These are phyloP conservation scores for Kodamaea neixiangensis DNA, from an alignment of 805 yeast species.

Conservation along the genomic window DNA sequence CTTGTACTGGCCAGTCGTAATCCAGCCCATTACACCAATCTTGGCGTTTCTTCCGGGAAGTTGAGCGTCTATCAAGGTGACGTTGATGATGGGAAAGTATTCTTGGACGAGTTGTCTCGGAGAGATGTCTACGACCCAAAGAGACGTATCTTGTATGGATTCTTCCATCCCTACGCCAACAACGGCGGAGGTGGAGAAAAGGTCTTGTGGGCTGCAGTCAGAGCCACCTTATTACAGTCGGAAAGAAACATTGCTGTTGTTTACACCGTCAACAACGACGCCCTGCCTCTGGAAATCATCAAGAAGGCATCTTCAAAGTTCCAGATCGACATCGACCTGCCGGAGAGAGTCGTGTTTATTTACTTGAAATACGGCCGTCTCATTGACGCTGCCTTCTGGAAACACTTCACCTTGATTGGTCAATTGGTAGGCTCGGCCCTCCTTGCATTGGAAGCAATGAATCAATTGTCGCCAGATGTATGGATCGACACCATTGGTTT, in stretches of 20 bases:
- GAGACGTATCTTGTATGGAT: slow-evolving; percentile 64
- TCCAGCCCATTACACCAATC: slow-evolving; percentile 44
- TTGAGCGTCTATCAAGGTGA: slow-evolving; percentile 35
- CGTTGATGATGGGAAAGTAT: slow-evolving; percentile 20
- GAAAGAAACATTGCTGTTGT: slow-evolving; percentile 59
- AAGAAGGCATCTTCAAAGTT: slow-evolving; percentile 57
- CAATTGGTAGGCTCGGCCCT: slow-evolving; percentile 82
- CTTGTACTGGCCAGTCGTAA: slow-evolving; percentile 35
- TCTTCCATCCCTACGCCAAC: slow-evolving; percentile 92
- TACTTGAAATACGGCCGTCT: slow-evolving; percentile 55
- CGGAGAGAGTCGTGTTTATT: slow-evolving; percentile 58
- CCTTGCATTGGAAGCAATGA: slow-evolving; percentile 70
- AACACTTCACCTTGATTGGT: slow-evolving; percentile 75
- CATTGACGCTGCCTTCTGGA: slow-evolving; percentile 76
- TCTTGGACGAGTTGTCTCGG: slow-evolving; percentile 28
- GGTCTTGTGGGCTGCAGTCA: slow-evolving; percentile 92
- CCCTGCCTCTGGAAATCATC: slow-evolving; percentile 50
- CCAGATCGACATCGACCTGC: slow-evolving; percentile 47
- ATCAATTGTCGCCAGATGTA: slow-evolving; percentile 75
- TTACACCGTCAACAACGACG: slow-evolving; percentile 68
- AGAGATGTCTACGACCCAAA: slow-evolving; percentile 37
- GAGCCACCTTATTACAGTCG: slow-evolving; percentile 57
- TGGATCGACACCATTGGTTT: slow-evolving; percentile 94
- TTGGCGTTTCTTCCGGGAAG: slow-evolving; percentile 30
- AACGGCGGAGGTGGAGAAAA: slow-evolving; percentile 99